Conservation (phyloP, 202 grass and related monocot genomes). For the Schoenoplectus tabernaemontani region DNA sequence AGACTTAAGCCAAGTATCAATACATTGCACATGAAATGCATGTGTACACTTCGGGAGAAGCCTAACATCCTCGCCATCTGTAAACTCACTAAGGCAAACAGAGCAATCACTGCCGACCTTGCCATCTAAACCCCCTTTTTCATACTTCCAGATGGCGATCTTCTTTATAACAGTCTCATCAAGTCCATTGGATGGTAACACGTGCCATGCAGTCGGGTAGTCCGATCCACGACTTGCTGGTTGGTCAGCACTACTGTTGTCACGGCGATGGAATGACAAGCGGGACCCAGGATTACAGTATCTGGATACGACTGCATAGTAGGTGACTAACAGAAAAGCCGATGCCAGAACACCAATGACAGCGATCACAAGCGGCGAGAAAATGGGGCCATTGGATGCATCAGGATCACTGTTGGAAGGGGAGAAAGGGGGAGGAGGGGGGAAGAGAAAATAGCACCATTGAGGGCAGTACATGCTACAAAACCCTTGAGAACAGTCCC, state of each 20-base stretch:
- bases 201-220: constrained; percentile 39
- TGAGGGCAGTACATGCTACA: constrained; percentile 91
- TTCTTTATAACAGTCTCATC: constrained; percentile 81
- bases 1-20: constrained; percentile 90
- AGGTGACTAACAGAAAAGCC: constrained; percentile 83
- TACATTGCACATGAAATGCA: constrained; percentile 85
- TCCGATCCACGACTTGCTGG: neutral
- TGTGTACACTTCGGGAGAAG: constrained; percentile 89
- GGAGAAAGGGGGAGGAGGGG: constrained; percentile 67
- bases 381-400: constrained; percentile 41
- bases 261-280: constrained; percentile 35
- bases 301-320: constrained; percentile 87
- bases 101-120: constrained; percentile 53
- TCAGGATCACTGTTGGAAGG: constrained; percentile 31
- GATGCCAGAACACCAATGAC: constrained; percentile 72
- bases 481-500: constrained; percentile 83
- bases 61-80: constrained; percentile 73
- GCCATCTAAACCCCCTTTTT: constrained; percentile 44
- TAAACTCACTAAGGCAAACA: constrained; percentile 87
- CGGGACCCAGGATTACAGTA: constrained; percentile 54
- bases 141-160: constrained; percentile 74
- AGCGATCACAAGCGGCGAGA: constrained; percentile 82
- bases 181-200: constrained; percentile 43
- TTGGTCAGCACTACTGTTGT: neutral
- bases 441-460: constrained; percentile 93